These are phyloP conservation scores for Pseudocercospora cruenta DNA, from an alignment of 2,329 filamentous ascomycete species.

Conservation along the genomic window DNA sequence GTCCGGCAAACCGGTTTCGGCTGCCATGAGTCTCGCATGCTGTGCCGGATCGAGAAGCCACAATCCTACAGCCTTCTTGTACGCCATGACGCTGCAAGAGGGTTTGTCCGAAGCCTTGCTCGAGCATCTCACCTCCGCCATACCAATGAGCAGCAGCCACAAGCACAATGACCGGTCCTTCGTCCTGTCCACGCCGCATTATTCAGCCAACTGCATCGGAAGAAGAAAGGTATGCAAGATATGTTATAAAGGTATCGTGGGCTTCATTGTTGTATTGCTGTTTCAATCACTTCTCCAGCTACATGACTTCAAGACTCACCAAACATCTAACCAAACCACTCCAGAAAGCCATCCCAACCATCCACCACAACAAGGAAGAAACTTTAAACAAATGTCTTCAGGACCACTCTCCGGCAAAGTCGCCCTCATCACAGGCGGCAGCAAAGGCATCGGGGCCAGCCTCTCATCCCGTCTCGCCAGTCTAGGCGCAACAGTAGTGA, in stretches of 20 bases:
- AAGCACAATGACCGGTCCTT: not conserved
- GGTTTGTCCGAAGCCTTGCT: not conserved
- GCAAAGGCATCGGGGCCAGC: slow-evolving; percentile 21
- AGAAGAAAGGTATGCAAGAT: not conserved
- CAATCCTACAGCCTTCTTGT: not conserved
- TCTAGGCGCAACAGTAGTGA: slow-evolving; percentile 50
- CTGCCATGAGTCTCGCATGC: not conserved
- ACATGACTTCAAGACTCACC: not conserved
- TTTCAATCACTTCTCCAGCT: not conserved
- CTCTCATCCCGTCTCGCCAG: slow-evolving; percentile 35
- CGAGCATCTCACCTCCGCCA: not conserved
- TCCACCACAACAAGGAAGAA: not conserved
- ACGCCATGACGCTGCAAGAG: not conserved
- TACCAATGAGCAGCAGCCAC: not conserved
- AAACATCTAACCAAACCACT: not conserved
- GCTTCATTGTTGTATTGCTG: not conserved
- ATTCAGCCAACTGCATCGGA: not conserved
- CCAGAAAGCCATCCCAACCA: not conserved
- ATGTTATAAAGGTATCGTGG: no score
- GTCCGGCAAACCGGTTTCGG: not conserved
- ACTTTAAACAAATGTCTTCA: not conserved
- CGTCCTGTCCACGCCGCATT: no score
- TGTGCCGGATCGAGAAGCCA: not conserved
- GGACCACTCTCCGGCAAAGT: slow-evolving; percentile 21
- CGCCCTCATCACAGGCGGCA: slow-evolving; percentile 22